Evolutionary conservation across 495 filamentous ascomycete genomes (phyloP).

Genomic region (Endocarpon pusillum): DNA sequence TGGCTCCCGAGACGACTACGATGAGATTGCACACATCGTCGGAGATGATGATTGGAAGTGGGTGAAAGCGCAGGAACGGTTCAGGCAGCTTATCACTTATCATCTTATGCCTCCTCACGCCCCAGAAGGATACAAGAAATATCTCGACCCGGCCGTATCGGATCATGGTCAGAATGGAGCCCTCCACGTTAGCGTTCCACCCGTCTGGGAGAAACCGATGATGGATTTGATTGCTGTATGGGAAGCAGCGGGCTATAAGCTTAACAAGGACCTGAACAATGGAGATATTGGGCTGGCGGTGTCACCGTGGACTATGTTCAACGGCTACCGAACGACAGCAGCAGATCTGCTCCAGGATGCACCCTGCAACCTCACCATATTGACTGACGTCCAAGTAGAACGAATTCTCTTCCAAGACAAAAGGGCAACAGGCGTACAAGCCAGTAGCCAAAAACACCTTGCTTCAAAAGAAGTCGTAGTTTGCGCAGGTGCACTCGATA

Average conservation of each 20-base stretch:
- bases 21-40: slow-evolving; percentile 30
- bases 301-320: slow-evolving; percentile 26
- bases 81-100: slow-evolving; percentile 37
- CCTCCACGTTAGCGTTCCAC: slow-evolving; percentile 28
- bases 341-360: slow-evolving; percentile 26
- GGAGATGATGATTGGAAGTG: slow-evolving; percentile 32
- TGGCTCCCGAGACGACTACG: slow-evolving; percentile 43
- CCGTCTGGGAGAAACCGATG: slow-evolving; percentile 33
- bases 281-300: slow-evolving; percentile 41
- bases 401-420: slow-evolving; percentile 33
- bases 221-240: slow-evolving; percentile 24
- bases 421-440: slow-evolving; percentile 33
- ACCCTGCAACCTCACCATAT: slow-evolving; percentile 33
- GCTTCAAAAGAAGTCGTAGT: slow-evolving; percentile 41
- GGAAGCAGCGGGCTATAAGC: slow-evolving; percentile 27
- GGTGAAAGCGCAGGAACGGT: slow-evolving; percentile 27
- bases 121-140: slow-evolving; percentile 19
- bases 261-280: slow-evolving; percentile 39
- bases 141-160: slow-evolving; percentile 11
- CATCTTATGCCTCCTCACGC: slow-evolving; percentile 20
- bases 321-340: slow-evolving; percentile 34
- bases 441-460: slow-evolving; percentile 14
- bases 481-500: slow-evolving; percentile 37
- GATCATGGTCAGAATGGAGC: slow-evolving; percentile 34
- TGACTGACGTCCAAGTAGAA: slow-evolving; percentile 30